These are phyloP conservation scores for Oryza rufipogon DNA, from an alignment of 176 grass and related monocot species.

Conservation along the genomic window DNA sequence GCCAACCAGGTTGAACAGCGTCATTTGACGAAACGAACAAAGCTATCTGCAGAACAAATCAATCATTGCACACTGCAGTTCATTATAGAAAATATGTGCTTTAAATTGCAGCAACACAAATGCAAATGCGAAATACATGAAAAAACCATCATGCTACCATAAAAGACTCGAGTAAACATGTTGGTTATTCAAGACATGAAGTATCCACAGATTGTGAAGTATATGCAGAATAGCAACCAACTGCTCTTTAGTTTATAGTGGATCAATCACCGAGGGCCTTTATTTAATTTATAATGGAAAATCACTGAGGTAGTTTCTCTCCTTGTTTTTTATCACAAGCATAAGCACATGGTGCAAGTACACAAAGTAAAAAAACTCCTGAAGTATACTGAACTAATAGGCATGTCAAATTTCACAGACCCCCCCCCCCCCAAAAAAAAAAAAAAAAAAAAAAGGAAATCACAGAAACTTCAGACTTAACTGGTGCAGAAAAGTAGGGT, in stretches of 20 bases:
- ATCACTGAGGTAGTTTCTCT: neutral
- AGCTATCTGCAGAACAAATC: slow-evolving; percentile 61
- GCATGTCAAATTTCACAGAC: neutral
- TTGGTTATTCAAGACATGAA: neutral
- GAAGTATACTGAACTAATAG: neutral
- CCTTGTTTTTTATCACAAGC: slow-evolving; percentile 1
- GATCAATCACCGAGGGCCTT: neutral
- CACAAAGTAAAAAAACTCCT: slow-evolving; percentile 12
- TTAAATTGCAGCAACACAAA: slow-evolving; percentile 15
- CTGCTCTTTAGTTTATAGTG: neutral
- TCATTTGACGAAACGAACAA: slow-evolving; percentile 91
- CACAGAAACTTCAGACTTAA: neutral
- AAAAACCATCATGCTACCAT: neutral
- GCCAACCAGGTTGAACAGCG: slow-evolving; percentile 83
- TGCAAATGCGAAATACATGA: neutral
- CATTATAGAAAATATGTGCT: slow-evolving; percentile 2
- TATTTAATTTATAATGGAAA: neutral
- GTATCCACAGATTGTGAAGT: neutral
- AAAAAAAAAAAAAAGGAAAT: neutral
- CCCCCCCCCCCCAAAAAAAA: too few species aligned
- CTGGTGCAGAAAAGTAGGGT: neutral
- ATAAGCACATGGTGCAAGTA: neutral
- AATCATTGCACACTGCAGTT: slow-evolving; percentile 9
- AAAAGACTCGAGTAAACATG: neutral
- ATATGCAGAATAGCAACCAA: neutral